Conservation (phyloP, 129 eudicot species). For the Flaveria brownii region DNA sequence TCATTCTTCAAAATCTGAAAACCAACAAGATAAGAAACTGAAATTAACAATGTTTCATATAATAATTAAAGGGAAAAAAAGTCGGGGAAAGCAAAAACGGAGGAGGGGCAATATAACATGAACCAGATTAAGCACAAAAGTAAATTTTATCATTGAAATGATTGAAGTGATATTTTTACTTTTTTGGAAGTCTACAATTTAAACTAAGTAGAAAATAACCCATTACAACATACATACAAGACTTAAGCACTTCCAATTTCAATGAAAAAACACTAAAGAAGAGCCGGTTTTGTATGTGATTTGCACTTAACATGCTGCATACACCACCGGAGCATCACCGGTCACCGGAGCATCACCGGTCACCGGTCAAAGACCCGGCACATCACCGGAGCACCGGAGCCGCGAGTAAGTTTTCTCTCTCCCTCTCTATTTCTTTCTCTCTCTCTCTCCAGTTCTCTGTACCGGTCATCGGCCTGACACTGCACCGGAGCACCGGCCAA, state of each 20-base stretch:
- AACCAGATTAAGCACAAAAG: not conserved
- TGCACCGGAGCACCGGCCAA: no score
- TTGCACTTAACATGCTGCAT: not conserved
- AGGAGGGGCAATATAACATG: not conserved
- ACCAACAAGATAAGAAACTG: not conserved
- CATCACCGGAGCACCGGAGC: no score
- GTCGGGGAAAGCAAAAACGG: not conserved
- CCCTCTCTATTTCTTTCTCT: no score
- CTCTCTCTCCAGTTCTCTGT: no score
- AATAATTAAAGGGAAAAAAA: not conserved
- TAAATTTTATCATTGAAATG: not conserved
- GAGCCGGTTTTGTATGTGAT: not conserved
- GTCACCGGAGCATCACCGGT: no score
- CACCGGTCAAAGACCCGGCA: no score
- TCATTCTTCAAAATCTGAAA: slow-evolving; percentile 39
- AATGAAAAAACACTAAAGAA: not conserved
- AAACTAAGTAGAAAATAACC: not conserved
- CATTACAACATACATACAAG: no score
- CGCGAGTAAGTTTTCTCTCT: no score
- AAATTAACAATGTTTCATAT: not conserved
- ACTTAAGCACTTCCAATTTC: not conserved
- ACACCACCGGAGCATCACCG: no score
- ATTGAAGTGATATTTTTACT: not conserved
- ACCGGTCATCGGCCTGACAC: no score
- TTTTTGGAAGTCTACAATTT: not conserved